phyloP scores from a whole-genome alignment of 768 basidiomycete species.

The Lentinula guzmanii region DNA sequence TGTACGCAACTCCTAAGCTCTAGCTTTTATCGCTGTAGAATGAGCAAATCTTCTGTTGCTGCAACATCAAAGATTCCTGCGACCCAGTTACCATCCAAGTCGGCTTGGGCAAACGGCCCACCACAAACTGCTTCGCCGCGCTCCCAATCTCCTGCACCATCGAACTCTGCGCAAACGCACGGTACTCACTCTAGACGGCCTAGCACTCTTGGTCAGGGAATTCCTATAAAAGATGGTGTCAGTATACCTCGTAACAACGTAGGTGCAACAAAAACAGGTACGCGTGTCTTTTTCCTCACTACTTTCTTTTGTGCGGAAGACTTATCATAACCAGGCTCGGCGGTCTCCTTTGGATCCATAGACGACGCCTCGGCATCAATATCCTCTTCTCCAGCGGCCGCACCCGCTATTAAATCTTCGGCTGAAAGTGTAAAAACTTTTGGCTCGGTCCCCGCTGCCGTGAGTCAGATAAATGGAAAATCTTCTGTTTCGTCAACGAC shows the following conservation, averaged over 20 bases:
- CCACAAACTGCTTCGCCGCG: slow-evolving; percentile 69
- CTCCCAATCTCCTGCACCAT: slow-evolving; percentile 71
- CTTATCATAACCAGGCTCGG: slow-evolving; percentile 37
- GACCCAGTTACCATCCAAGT: slow-evolving; percentile 68
- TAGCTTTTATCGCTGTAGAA: slow-evolving; percentile 40
- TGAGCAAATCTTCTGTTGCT: slow-evolving; percentile 87
- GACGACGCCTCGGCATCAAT: slow-evolving; percentile 73
- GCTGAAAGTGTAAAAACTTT: slow-evolving; percentile 71
- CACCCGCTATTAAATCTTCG: slow-evolving; percentile 51
- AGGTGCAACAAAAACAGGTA: slow-evolving; percentile 64
- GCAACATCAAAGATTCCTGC: slow-evolving; percentile 62
- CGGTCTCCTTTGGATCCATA: slow-evolving; percentile 88
- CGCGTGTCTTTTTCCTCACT: slow-evolving; percentile 15
- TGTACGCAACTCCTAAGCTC: not conserved
- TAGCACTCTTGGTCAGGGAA: slow-evolving; percentile 65
- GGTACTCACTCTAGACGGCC: slow-evolving; percentile 73
- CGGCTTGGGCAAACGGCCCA: slow-evolving; percentile 90
- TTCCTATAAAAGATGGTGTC: slow-evolving; percentile 76
- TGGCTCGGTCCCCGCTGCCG: slow-evolving; percentile 63
- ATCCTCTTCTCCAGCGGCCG: slow-evolving; percentile 75
- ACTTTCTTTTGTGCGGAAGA: slow-evolving; percentile 2
- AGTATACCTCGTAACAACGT: slow-evolving; percentile 62
- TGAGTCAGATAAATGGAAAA: slow-evolving; percentile 61
- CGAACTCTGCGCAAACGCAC: slow-evolving; percentile 38
- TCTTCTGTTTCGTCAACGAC: slow-evolving; percentile 38